These are phyloP conservation scores for Tripterygium wilfordii DNA, from an alignment of 177 flowering plant species.

Conservation along the genomic window DNA sequence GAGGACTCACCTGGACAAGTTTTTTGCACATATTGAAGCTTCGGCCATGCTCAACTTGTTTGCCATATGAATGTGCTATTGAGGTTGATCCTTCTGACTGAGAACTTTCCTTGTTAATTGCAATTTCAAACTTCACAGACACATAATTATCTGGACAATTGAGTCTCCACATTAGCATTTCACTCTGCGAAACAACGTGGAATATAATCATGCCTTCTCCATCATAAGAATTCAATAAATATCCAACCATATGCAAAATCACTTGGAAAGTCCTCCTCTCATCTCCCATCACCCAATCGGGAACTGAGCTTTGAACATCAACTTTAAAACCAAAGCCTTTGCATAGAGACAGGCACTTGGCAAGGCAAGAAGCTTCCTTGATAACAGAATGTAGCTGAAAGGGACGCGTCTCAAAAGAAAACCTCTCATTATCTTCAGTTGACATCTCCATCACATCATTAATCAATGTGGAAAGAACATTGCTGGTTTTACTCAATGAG, in stretches of 20 bases:
- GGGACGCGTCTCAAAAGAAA: slow-evolving; percentile 30
- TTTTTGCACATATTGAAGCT: slow-evolving; percentile 52
- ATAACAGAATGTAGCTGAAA: slow-evolving; percentile 47
- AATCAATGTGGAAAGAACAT: slow-evolving; percentile 38
- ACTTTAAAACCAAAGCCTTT: slow-evolving; percentile 33
- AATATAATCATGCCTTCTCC: slow-evolving; percentile 26
- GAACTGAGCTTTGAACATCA: slow-evolving; percentile 36
- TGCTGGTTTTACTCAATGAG: slow-evolving; percentile 36
- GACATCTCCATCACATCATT: slow-evolving; percentile 50
- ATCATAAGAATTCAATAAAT: slow-evolving; percentile 24
- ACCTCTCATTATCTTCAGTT: slow-evolving; percentile 26
- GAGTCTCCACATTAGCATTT: slow-evolving; percentile 24
- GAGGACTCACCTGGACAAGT: slow-evolving; percentile 38
- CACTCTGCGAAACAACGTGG: slow-evolving; percentile 25
- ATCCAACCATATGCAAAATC: slow-evolving; percentile 48
- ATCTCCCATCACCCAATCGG: slow-evolving; percentile 45
- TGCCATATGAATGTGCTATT: slow-evolving; percentile 4
- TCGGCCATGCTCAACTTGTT: slow-evolving; percentile 26
- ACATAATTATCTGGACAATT: slow-evolving; percentile 17
- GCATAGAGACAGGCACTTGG: slow-evolving; percentile 38
- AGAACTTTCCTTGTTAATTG: slow-evolving; percentile 17
- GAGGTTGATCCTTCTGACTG: slow-evolving; percentile 10
- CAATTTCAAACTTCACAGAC: slow-evolving; percentile 33
- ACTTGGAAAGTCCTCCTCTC: slow-evolving; percentile 52
- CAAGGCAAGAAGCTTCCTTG: slow-evolving; percentile 46